A percentile compares a stretch with the other conserved stretches of the same genome.
Conservation (phyloP, 768 basidiomycete genomes). For the Xerocomus brunneocitrinus region DNA sequence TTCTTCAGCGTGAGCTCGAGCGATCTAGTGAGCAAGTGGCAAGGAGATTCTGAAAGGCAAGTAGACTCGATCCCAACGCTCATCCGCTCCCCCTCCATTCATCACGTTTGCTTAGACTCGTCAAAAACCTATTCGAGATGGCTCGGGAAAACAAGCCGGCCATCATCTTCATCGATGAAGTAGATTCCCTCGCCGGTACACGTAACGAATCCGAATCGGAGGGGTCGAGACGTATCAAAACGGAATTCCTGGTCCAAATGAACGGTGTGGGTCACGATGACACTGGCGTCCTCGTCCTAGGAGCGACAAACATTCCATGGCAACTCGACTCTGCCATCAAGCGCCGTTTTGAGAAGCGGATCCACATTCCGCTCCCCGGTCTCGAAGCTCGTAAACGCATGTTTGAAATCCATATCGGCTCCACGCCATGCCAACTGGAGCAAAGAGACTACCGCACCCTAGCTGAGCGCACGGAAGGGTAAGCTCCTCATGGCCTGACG, state of each 20-base stretch:
- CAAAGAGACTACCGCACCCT: slow-evolving; percentile 75
- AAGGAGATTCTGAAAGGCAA: slow-evolving; percentile 95
- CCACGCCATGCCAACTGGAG: slow-evolving; percentile 82
- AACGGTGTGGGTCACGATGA: slow-evolving; percentile 98
- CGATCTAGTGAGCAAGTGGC: slow-evolving; percentile 99
- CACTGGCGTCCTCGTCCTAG: slow-evolving; percentile 91
- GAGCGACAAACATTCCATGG: slow-evolving; percentile 99
- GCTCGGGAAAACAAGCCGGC: slow-evolving; percentile 94
- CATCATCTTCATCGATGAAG: slow-evolving; percentile 99
- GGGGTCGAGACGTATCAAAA: slow-evolving; percentile 95
- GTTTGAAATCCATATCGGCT: slow-evolving; percentile 95
- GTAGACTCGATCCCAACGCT: slow-evolving; percentile 18
- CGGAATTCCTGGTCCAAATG: slow-evolving; percentile 97
- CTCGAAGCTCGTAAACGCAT: slow-evolving; percentile 87
- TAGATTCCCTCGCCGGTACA: slow-evolving; percentile 92
- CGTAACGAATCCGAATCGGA: slow-evolving; percentile 97
- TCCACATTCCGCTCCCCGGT: slow-evolving; percentile 96
- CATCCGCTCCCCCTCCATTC: background rate
- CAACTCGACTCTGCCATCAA: slow-evolving; percentile 97
- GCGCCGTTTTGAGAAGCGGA: slow-evolving; percentile 96
- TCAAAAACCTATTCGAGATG: slow-evolving; percentile 94
- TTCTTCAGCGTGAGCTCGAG: slow-evolving; percentile 96
- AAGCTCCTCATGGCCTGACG: slow-evolving; percentile 2
- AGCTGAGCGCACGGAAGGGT: slow-evolving; percentile 86
- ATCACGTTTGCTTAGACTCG: slow-evolving; percentile 51